Evolutionary conservation across 2,329 filamentous ascomycete species (phyloP).

Genomic region (Ophiostoma himal-ulmi): DNA sequence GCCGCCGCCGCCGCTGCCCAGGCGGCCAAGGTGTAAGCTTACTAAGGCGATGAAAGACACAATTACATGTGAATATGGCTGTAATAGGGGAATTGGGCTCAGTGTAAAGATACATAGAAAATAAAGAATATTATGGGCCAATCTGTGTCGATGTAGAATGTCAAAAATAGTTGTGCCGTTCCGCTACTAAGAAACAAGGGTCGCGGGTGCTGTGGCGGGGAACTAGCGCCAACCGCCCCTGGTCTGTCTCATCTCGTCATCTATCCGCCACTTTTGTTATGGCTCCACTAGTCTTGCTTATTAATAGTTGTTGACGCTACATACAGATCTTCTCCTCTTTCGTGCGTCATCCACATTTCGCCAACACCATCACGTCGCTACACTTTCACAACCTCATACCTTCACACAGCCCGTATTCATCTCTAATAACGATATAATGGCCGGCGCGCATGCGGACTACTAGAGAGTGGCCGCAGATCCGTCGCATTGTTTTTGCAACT

Average conservation of each 20-base stretch:
- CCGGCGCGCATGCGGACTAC: slow-evolving; percentile 41
- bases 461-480: slow-evolving; percentile 50
- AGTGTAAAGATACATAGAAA: neutral
- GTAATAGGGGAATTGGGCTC: neutral
- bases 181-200: neutral
- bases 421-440: slow-evolving; percentile 37
- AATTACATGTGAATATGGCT: neutral
- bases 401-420: neutral
- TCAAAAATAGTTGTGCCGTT: neutral
- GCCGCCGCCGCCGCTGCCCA: neutral
- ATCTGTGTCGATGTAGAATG: neutral
- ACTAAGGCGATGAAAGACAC: neutral
- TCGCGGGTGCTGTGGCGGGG: neutral
- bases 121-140: neutral
- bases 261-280: slow-evolving; percentile 1
- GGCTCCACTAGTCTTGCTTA: neutral
- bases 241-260: neutral
- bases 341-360: neutral
- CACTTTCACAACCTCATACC: too few species aligned
- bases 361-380: neutral
- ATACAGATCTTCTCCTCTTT: neutral
- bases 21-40: neutral
- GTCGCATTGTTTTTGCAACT: slow-evolving; percentile 35
- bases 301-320: neutral
- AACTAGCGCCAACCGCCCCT: neutral